Base-by-base conservation (phyloP, 1,284 basidiomycete species). In the Violaceomyces palustris region DNA sequence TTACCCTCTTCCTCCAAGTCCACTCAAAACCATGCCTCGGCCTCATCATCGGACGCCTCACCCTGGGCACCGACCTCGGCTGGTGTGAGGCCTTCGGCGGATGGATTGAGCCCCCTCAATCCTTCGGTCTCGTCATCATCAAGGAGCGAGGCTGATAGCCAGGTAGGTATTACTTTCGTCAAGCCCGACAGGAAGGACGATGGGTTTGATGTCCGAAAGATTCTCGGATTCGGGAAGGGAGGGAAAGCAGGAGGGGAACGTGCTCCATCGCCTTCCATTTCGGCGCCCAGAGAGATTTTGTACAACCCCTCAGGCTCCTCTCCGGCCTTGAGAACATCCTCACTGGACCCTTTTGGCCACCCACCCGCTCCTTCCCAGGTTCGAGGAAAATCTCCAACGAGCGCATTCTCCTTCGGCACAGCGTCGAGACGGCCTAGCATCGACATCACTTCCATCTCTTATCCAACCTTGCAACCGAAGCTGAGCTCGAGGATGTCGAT, bases 171-270 rank as follows among this genome's bases (percentile, higher is more conserved):
- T 10, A 21, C 9, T 9, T 37, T 26, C 28, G 17, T 25, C 14
- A 44, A 32, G 26, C 36, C 48, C 11, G 36, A 44, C 17, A 19
- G 42, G 6, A 10, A 5, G 2, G 30, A 37, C n/a, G 45, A 41
- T 17, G 42, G 34, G 4, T 49, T 53, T 28, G 50, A 53, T 24
- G 46, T 53, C 1, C 32, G 50, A 25, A 18, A 25, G 33, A 50
- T 53, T 8, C 25, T 50, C 10, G 47, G 50, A 11, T 50, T 34
- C 24, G 22, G 38, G 27, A 22, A 17, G 28, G n/a, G n/a, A n/a
- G n/a, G n/a, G n/a, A n/a, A n/a, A n/a, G n/a, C n/a, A n/a, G n/a
- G n/a, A n/a, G n/a, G n/a, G n/a, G n/a, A n/a, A n/a, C n/a, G n/a
- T n/a, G n/a, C n/a, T n/a, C n/a, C n/a, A n/a, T n/a, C n/a, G n/a